Conservation (phyloP, 306 rosid species). For the Dryas octopetala region DNA sequence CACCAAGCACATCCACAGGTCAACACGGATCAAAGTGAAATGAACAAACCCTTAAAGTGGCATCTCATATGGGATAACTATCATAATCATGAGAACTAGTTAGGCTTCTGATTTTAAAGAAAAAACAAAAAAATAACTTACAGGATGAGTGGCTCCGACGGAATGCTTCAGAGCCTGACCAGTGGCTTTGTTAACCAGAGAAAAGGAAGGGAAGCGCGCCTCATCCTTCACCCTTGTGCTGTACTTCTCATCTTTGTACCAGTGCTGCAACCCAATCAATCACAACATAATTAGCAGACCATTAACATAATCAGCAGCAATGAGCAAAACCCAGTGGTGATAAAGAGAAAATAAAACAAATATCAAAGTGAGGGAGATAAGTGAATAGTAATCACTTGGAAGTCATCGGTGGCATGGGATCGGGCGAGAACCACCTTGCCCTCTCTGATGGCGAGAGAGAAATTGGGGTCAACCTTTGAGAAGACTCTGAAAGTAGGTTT, state of each 20-base stretch:
- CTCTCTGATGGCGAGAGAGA: slow-evolving; percentile 50
- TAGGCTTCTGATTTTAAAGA: no score
- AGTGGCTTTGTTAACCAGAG: slow-evolving; percentile 75
- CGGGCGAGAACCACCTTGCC: slow-evolving; percentile 58
- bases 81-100: no score
- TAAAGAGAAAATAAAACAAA: background rate
- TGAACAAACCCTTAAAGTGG: no score
- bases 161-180: slow-evolving; percentile 84
- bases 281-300: background rate
- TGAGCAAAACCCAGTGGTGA: background rate
- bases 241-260: slow-evolving; percentile 88
- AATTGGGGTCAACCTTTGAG: slow-evolving; percentile 53
- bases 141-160: slow-evolving; percentile 64
- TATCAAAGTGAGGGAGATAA: background rate
- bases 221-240: slow-evolving; percentile 77
- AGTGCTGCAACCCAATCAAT: slow-evolving; percentile 50
- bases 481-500: slow-evolving; percentile 48
- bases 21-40: no score
- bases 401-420: slow-evolving; percentile 46
- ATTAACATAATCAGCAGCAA: no score
- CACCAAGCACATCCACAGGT: no score
- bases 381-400: slow-evolving; percentile 40
- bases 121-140: slow-evolving; percentile 19
- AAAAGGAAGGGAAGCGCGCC: slow-evolving; percentile 72
- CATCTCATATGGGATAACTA: no score